Base-by-base conservation (phyloP, 257 asterid genomes). In the Nicotiana tomentosiformis region DNA sequence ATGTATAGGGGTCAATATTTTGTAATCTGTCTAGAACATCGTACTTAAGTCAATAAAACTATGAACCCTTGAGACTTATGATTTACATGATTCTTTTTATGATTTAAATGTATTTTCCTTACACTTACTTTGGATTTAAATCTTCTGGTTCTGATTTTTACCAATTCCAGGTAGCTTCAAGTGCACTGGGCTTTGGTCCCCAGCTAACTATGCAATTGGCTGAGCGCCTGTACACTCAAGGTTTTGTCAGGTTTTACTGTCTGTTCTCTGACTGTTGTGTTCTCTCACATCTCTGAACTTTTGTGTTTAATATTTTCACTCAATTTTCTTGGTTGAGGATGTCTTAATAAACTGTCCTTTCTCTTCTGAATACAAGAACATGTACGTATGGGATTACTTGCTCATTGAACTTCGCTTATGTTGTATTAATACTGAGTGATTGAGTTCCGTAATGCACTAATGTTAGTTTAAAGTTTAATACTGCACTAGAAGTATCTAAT, bases 131-230 rank as follows among this genome's bases (percentile, higher is more conserved):
- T 2, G 80, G 16, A 26, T 46, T 56, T 49, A 39, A 46, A 76
- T 23, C 46, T 49, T 20, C 23, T 37, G 56, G 68, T 58, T 23
- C 82, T 20, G 16, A 12, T 32, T 32, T 77, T 79, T 87, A 37
- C 81, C 69, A 85, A 80, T 82, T 86, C 66, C 90, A 95, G 98
- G 94, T 95, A 82, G 98, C 98, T 86, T 93, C 98, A 89, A 95
- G 98, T 88, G 93, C 97, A 72, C 86, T 95, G 86, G 97, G 98
- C 39, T 91, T 91, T 80, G 97, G 98, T 65, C 97, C 98, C 55
- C 97, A 92, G 92, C 85, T 90, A 81, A 92, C 98, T 77, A 95
- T 93, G 98, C 98, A 94, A 82, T 86, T 94, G 89, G 98, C 98
- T 72, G 98, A 94, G 90, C 98, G 97, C 77, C 88, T 94, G 82